These are phyloP conservation scores for Capsicum baccatum DNA, from an alignment of 257 asterid species.

Conservation along the genomic window DNA sequence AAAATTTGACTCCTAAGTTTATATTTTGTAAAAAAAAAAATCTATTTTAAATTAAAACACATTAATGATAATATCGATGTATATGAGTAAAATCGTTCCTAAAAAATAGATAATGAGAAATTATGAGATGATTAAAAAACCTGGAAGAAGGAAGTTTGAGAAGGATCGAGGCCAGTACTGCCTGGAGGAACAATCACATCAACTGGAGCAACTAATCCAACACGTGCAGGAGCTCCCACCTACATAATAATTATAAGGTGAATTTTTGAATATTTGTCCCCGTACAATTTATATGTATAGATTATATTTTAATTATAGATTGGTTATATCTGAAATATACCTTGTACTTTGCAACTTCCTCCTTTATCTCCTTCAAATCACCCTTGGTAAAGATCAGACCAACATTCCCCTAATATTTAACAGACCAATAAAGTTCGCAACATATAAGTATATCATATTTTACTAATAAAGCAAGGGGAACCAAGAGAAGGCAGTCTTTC, in stretches of 20 bases:
- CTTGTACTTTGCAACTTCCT: constrained; percentile 92
- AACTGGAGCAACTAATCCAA: constrained; percentile 85
- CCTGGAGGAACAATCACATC: constrained; percentile 98
- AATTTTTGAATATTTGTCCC: not conserved
- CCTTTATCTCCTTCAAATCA: constrained; percentile 94
- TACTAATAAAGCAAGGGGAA: not conserved
- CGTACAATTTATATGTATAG: not conserved
- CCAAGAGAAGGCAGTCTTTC: no score
- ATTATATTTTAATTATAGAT: not conserved
- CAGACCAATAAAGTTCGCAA: not conserved
- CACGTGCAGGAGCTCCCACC: constrained; percentile 99
- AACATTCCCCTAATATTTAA: constrained; percentile 72
- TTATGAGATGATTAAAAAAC: constrained; percentile 27
- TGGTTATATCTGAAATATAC: constrained; percentile 19
- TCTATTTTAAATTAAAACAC: not conserved
- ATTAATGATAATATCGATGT: not conserved
- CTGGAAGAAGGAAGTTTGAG: constrained; percentile 97
- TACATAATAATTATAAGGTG: constrained; percentile 6
- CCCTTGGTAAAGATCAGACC: constrained; percentile 96
- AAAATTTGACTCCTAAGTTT: no score
- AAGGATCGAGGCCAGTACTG: constrained; percentile 93
- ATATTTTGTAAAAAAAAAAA: no score
- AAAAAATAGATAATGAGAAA: not conserved
- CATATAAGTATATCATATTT: not conserved
- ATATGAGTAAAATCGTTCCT: not conserved